Conservation (phyloP, 805 yeast species). For the Saturnispora kantuleensis region DNA sequence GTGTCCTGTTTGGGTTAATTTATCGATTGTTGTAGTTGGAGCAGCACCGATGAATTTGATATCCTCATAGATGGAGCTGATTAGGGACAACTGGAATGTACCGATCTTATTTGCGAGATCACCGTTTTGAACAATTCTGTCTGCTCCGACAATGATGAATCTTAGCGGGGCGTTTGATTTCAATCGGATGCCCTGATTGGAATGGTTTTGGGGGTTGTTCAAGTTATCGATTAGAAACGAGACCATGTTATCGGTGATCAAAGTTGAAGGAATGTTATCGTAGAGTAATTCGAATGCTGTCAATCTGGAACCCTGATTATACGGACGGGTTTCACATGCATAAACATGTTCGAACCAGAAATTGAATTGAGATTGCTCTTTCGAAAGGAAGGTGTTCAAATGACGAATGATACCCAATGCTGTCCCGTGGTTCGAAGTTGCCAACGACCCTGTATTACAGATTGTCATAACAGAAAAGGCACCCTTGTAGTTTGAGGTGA, state of each 20-base stretch:
- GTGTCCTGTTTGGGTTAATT: constrained; percentile 53
- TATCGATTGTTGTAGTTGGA: constrained; percentile 85
- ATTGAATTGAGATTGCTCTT: constrained; percentile 25
- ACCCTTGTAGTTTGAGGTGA: constrained; percentile 41
- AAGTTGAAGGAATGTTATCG: constrained; percentile 79
- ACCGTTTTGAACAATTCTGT: constrained; percentile 85
- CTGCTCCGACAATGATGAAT: constrained; percentile 91
- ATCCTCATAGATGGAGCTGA: constrained; percentile 53
- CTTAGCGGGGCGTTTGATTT: constrained; percentile 54
- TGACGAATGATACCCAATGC: constrained; percentile 89
- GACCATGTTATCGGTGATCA: constrained; percentile 88
- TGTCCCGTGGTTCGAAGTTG: constrained; percentile 97
- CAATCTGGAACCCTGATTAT: constrained; percentile 89
- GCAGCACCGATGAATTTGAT: constrained; percentile 91
- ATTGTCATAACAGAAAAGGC: constrained; percentile 80
- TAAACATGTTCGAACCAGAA: constrained; percentile 61
- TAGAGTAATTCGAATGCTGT: constrained; percentile 86
- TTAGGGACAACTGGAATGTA: constrained; percentile 75
- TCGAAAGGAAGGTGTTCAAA: constrained; percentile 30
- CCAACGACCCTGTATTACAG: constrained; percentile 93
- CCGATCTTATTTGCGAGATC: constrained; percentile 97
- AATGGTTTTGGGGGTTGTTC: constrained; percentile 17
- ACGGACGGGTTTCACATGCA: constrained; percentile 92
- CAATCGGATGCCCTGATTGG: constrained; percentile 16
- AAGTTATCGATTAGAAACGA: constrained; percentile 56